Evolutionary conservation across 2,329 filamentous ascomycete genomes (phyloP).

Genomic region (Fusarium sp.): DNA sequence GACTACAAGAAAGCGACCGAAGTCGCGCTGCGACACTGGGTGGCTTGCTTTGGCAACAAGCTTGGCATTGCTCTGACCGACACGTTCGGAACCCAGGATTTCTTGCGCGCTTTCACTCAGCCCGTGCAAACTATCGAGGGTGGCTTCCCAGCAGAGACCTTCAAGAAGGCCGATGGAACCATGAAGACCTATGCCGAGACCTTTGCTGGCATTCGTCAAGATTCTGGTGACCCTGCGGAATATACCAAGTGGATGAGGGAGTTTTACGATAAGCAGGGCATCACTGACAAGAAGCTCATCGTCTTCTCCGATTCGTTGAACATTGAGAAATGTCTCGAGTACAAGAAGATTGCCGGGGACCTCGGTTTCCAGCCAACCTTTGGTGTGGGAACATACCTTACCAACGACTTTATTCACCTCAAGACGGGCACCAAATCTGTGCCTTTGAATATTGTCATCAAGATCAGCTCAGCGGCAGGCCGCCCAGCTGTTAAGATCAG

Average conservation of each 20-base stretch:
- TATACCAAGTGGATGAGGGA: slow-evolving; percentile 83
- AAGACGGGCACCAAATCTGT: slow-evolving; percentile 83
- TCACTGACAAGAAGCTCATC: slow-evolving; percentile 85
- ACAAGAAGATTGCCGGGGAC: slow-evolving; percentile 84
- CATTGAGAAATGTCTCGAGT: slow-evolving; percentile 89
- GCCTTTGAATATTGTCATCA: slow-evolving; percentile 97
- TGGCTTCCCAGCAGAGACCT: slow-evolving; percentile 56
- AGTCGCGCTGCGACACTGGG: slow-evolving; percentile 86
- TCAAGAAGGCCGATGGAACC: slow-evolving; percentile 53
- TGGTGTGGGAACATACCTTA: slow-evolving; percentile 94
- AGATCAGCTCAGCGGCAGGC: slow-evolving; percentile 86
- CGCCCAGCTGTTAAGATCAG: slow-evolving; percentile 90
- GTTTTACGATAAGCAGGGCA: slow-evolving; percentile 82
- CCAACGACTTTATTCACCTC: slow-evolving; percentile 87
- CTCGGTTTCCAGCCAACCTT: slow-evolving; percentile 88
- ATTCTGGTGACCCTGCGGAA: slow-evolving; percentile 85
- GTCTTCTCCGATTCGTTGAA: slow-evolving; percentile 97
- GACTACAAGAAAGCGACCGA: slow-evolving; percentile 89
- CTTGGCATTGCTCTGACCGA: slow-evolving; percentile 93
- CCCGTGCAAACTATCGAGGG: slow-evolving; percentile 62
- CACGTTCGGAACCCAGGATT: slow-evolving; percentile 92
- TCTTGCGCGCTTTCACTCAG: slow-evolving; percentile 84
- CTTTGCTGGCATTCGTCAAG: slow-evolving; percentile 87
- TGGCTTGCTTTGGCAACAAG: slow-evolving; percentile 87
- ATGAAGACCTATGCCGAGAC: slow-evolving; percentile 79